Evolutionary conservation across 768 basidiomycete genomes (phyloP).

Genomic region (Termitomyces sp.): DNA sequence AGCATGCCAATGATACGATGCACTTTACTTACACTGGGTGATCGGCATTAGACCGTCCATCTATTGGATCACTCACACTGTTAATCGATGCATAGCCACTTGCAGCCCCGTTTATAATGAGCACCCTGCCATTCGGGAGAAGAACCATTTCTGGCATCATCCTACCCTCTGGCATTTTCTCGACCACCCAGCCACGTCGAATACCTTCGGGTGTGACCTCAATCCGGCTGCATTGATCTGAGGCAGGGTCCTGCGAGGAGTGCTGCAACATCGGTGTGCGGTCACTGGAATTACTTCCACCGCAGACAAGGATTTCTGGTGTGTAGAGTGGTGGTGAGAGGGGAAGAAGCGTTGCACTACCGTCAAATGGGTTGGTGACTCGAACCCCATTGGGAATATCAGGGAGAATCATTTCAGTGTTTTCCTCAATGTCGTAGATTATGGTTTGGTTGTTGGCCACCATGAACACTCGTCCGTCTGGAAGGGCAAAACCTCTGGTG

Average conservation of each 20-base stretch:
- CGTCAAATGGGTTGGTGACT: slow-evolving; percentile 38
- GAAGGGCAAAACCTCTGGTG: slow-evolving; percentile 20
- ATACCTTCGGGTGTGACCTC: slow-evolving; percentile 38
- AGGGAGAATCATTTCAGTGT: slow-evolving; percentile 35
- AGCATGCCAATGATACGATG: slow-evolving; percentile 7
- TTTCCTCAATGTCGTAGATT: slow-evolving; percentile 36
- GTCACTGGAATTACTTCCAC: slow-evolving; percentile 35
- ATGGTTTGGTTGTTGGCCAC: slow-evolving; percentile 39
- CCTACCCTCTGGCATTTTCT: slow-evolving; percentile 37
- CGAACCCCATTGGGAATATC: slow-evolving; percentile 42
- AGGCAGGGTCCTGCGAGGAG: slow-evolving; percentile 37
- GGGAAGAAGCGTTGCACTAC: slow-evolving; percentile 32
- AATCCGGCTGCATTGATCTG: slow-evolving; percentile 39
- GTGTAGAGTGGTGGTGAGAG: slow-evolving; percentile 35
- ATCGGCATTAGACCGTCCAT: slow-evolving; percentile 33
- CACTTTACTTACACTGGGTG: slow-evolving; percentile 21
- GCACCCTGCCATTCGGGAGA: slow-evolving; percentile 2
- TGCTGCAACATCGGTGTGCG: slow-evolving; percentile 22
- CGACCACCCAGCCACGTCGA: slow-evolving; percentile 41
- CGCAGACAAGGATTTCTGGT: slow-evolving; percentile 45
- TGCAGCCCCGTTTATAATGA: slow-evolving; percentile 3
- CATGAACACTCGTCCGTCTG: slow-evolving; percentile 39
- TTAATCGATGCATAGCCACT: slow-evolving; percentile 5
- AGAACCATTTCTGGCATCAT: slow-evolving; percentile 14
- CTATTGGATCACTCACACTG: slow-evolving; percentile 26